A percentile compares a stretch with the other conserved stretches of the same genome.
phyloP scores from a whole-genome alignment of 805 yeast genomes.

The Candida morakotiae region DNA sequence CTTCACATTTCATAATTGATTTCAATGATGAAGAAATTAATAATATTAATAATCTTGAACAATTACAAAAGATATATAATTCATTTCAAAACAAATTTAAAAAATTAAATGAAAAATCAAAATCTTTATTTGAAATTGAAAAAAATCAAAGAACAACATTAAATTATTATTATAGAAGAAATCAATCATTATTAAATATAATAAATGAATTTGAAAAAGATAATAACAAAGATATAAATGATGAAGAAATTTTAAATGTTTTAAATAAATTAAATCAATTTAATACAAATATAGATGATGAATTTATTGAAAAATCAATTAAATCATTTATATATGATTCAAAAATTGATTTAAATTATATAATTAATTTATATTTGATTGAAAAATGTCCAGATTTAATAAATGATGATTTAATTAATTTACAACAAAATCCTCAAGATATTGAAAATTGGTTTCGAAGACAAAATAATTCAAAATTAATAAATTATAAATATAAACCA shows the following conservation, averaged over 20 bases:
- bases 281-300: slow-evolving; percentile 11
- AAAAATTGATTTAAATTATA: slow-evolving; percentile 15
- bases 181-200: slow-evolving; percentile 32
- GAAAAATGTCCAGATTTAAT: slow-evolving; percentile 35
- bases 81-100: slow-evolving; percentile 23
- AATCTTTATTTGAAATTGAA: slow-evolving; percentile 27
- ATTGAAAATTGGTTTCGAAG: slow-evolving; percentile 36
- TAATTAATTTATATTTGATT: slow-evolving; percentile 24
- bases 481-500: slow-evolving; percentile 32
- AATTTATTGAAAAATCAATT: too few species aligned
- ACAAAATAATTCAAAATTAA: slow-evolving; percentile 25
- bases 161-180: slow-evolving; percentile 30
- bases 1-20: too few species aligned
- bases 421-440: slow-evolving; percentile 38
- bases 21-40: slow-evolving; percentile 5
- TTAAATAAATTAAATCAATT: not conserved
- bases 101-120: slow-evolving; percentile 18
- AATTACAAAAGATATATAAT: slow-evolving; percentile 18
- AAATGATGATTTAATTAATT: slow-evolving; percentile 30
- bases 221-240: not conserved
- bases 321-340: slow-evolving; percentile 1
- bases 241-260: not conserved
- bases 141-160: slow-evolving; percentile 31
- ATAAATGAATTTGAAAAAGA: slow-evolving; percentile 11
- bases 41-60: not conserved